Percentiles rank a stretch among this genome's conserved stretches.
These are phyloP conservation scores for Hyaloscypha hepaticicola DNA, from an alignment of 495 filamentous ascomycete species.

Conservation along the genomic window DNA sequence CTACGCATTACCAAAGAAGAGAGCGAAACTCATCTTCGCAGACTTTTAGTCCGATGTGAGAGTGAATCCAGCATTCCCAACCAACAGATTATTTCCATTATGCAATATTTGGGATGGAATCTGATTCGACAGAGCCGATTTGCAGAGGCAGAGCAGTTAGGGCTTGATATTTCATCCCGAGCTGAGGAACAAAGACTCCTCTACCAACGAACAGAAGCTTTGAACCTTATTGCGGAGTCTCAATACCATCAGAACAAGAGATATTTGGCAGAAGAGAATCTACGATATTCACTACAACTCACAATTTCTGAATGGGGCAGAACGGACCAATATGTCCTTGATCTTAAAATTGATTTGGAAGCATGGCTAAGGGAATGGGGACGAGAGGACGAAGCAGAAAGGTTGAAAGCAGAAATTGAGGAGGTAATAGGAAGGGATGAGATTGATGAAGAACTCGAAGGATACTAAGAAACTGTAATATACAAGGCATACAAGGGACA, in stretches of 20 bases:
- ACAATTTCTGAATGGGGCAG: neutral
- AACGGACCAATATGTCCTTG: neutral
- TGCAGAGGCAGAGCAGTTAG: neutral
- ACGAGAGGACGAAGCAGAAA: neutral
- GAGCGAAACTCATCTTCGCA: neutral
- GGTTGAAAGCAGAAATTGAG: neutral
- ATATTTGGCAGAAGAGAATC: neutral
- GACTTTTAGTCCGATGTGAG: neutral
- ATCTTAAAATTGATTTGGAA: neutral
- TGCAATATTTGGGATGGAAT: neutral
- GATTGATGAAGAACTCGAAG: constrained; percentile 1
- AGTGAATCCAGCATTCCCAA: neutral
- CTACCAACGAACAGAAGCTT: neutral
- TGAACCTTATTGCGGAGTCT: neutral
- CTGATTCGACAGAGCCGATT: neutral
- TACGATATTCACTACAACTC: neutral
- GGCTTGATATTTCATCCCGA: neutral
- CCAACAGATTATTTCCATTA: neutral
- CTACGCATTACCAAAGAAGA: neutral
- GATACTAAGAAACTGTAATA: neutral
- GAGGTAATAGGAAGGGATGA: neutral
- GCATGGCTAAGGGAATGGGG: neutral
- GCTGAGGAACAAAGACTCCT: neutral
- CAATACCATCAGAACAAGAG: neutral
- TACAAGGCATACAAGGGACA: neutral